Conservation (phyloP, 805 yeast genomes). For the Candida broadrunensis region DNA sequence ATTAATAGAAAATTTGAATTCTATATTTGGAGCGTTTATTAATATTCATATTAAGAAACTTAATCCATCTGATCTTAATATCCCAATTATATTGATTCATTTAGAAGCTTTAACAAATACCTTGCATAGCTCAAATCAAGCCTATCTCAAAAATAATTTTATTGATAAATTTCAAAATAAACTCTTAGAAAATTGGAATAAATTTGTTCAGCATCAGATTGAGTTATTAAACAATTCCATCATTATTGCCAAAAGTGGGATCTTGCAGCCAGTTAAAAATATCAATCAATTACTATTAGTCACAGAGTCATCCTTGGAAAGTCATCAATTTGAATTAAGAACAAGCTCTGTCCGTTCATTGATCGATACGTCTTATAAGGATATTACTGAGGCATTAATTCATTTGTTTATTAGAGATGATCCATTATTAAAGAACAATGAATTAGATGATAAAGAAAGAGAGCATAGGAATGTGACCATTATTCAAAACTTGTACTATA, state of each 20-base stretch:
- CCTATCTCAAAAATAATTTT: conserved; percentile 49
- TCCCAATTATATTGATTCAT: conserved; percentile 30
- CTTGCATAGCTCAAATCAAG: conserved; percentile 53
- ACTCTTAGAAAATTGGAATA: conserved; percentile 54
- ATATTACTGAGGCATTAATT: conserved; percentile 29
- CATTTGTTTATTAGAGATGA: conserved; percentile 39
- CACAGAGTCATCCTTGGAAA: conserved; percentile 32
- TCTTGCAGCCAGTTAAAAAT: conserved; percentile 31
- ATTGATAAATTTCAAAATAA: conserved; percentile 52
- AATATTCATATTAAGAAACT: conserved; percentile 32
- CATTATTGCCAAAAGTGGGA: conserved; percentile 34
- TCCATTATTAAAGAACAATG: conserved; percentile 41
- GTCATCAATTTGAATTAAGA: conserved; percentile 14
- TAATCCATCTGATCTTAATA: conserved; percentile 32
- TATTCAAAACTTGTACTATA: conserved; percentile 35
- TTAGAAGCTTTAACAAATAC: conserved; percentile 26
- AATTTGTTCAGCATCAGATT: conserved; percentile 54
- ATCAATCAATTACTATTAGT: conserved; percentile 28
- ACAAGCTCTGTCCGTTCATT: conserved; percentile 17
- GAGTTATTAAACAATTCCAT: conserved; percentile 32
- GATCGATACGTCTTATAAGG: conserved; percentile 27
- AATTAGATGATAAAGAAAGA: conserved; percentile 43
- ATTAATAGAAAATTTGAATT: conserved; percentile 42
- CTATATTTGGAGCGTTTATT: conserved; percentile 43
- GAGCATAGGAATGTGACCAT: conserved; percentile 38